Evolutionary conservation across 805 yeast genomes (phyloP).

Genomic region (Henningerozyma blattae): DNA sequence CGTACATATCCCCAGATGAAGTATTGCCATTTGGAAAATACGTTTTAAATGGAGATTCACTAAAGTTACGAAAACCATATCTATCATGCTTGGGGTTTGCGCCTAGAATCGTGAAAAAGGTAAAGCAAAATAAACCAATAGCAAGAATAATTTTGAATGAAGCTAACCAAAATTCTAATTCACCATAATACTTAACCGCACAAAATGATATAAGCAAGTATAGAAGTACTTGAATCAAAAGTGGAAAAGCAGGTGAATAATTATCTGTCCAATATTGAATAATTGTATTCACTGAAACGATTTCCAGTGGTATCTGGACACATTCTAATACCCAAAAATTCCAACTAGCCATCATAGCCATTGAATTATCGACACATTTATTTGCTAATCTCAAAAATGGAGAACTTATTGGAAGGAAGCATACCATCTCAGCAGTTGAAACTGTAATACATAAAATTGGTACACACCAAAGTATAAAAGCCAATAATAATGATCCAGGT

Average conservation of each 20-base stretch:
- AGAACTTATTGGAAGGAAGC: constrained; percentile 62
- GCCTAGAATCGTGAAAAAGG: constrained; percentile 75
- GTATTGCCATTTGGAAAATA: constrained; percentile 37
- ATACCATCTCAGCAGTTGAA: constrained; percentile 68
- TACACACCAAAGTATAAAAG: constrained; percentile 56
- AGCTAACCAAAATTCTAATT: constrained; percentile 69
- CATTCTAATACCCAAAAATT: constrained; percentile 69
- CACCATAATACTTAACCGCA: constrained; percentile 71
- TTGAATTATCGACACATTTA: constrained; percentile 62
- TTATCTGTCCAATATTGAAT: constrained; percentile 74
- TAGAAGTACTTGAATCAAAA: constrained; percentile 51
- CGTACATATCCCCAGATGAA: constrained; percentile 22
- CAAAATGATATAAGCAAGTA: constrained; percentile 55
- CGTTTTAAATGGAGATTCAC: constrained; percentile 42
- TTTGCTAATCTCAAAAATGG: constrained; percentile 70
- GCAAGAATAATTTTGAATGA: constrained; percentile 64
- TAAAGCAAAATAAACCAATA: constrained; percentile 61
- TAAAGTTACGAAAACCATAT: constrained; percentile 49
- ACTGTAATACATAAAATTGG: constrained; percentile 58
- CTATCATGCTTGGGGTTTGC: constrained; percentile 67
- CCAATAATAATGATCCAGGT: constrained; percentile 53
- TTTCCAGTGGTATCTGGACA: constrained; percentile 72
- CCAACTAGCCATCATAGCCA: constrained; percentile 70
- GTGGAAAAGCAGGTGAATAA: constrained; percentile 58
- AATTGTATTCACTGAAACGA: constrained; percentile 67